phyloP scores from a whole-genome alignment of 345 rosid species.

The Citrus sinensis region DNA sequence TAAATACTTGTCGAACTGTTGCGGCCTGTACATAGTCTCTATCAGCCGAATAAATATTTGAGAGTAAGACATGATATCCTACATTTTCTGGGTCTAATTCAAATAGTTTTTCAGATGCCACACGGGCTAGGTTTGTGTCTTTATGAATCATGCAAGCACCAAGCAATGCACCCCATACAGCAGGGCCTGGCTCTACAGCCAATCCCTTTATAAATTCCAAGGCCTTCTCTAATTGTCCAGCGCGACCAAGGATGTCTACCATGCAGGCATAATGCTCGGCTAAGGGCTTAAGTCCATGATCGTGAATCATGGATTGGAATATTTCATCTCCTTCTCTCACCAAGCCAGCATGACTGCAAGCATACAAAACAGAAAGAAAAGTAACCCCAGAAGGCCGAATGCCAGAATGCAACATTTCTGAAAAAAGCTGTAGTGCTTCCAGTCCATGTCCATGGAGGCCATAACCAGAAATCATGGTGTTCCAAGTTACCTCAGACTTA shows the following conservation, averaged over 20 bases:
- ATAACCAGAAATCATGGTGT: conserved; percentile 75
- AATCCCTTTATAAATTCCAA: conserved; percentile 55
- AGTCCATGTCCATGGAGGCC: conserved; percentile 82
- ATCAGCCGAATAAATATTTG: conserved; percentile 65
- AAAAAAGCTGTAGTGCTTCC: conserved; percentile 56
- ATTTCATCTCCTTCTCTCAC: conserved; percentile 64
- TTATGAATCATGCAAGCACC: conserved; percentile 83
- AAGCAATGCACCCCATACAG: conserved; percentile 69
- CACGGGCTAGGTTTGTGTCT: conserved; percentile 53
- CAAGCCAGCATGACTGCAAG: conserved; percentile 85
- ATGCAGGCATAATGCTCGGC: conserved; percentile 73
- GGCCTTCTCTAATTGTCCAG: conserved; percentile 68
- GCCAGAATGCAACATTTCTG: conserved; percentile 49
- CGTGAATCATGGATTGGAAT: conserved; percentile 59
- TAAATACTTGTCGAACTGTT: conserved; percentile 57
- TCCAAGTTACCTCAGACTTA: conserved; percentile 86
- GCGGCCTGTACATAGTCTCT: conserved; percentile 71
- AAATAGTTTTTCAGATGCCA: conserved; percentile 63
- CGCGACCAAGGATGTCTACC: conserved; percentile 82
- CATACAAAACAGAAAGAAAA: conserved; percentile 66
- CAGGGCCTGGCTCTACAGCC: conserved; percentile 56
- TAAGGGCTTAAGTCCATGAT: conserved; percentile 51
- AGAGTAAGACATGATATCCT: conserved; percentile 64
- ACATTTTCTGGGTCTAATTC: conserved; percentile 64
- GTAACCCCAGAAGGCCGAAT: conserved; percentile 57